Evolutionary conservation across 495 filamentous ascomycete species (phyloP).

Genomic region (Pseudevernia furfuracea): DNA sequence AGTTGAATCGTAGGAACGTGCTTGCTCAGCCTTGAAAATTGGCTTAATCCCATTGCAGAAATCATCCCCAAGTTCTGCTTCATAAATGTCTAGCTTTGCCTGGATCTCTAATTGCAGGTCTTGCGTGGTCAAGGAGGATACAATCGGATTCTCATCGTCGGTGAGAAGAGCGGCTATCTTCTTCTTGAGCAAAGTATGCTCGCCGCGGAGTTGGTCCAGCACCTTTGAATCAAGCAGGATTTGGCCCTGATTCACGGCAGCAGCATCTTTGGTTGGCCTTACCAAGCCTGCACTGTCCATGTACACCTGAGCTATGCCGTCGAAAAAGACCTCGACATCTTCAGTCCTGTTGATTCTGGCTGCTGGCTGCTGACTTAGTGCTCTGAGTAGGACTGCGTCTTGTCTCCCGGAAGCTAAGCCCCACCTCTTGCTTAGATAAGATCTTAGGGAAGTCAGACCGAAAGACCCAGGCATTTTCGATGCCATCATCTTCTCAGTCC

Average conservation of each 20-base stretch:
- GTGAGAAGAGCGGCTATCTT: too few species aligned
- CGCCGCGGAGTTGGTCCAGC: too few species aligned
- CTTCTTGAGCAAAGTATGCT: too few species aligned
- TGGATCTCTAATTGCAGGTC: too few species aligned
- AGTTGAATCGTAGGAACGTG: conserved; percentile 19
- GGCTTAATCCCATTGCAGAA: conserved; percentile 18
- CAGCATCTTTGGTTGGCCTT: neutral
- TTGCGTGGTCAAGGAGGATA: too few species aligned
- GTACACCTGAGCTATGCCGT: conserved; percentile 11
- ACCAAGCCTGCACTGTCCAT: neutral
- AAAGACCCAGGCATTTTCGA: conserved; percentile 18
- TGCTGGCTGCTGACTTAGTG: conserved; percentile 3
- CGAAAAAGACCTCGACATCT: conserved; percentile 12
- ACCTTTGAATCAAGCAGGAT: neutral
- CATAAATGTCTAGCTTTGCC: conserved; percentile 14
- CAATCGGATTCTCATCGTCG: too few species aligned
- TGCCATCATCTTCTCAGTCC: conserved; percentile 14
- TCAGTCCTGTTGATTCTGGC: neutral
- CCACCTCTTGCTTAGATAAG: conserved; percentile 9
- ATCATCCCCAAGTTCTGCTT: conserved; percentile 15
- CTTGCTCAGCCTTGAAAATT: conserved; percentile 11
- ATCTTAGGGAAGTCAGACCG: neutral
- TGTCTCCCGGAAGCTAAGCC: conserved; percentile 15
- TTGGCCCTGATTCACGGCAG: neutral
- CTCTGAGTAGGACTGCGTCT: conserved; percentile 13